Base-by-base conservation (phyloP, 179 eudicot genomes). In the Silene noctiflora region DNA sequence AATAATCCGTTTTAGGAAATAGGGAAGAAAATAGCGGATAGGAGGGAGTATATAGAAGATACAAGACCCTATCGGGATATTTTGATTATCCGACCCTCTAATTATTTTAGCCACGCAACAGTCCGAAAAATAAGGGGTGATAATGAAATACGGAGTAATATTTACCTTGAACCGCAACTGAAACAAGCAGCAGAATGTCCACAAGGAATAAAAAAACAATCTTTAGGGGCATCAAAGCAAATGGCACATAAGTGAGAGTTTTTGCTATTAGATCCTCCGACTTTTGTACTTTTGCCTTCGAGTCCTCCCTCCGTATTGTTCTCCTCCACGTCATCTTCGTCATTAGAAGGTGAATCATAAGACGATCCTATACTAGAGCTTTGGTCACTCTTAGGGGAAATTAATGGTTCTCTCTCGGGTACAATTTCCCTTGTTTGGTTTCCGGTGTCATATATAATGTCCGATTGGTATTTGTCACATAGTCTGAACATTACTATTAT, bases 151-250 rank as follows among this genome's bases (percentile, higher is more conserved):
- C 53, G 14, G 7, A 33, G 7, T 33, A 31, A 17, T 25, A 78
- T 75, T 81, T 77, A 80, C 97, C 96, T 92, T 83, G 86, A 78
- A 70, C 92, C 97, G 74, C 98, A 94, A 70, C 80, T 83, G 87
- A 85, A 92, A 82, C 98, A 94, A 72, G 98, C 83, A 76, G 91
- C 96, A 72, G 89, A 89, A 77, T 92, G 98, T 10, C 98, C 98
- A 69, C 97, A 94, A 35, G 98, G 98, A 51, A 94, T 85, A 80
- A 92, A 94, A 86, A 94, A 94, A 79, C 91, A 83, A 77, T 94
- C 94, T 71, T 89, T 87, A 12, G 91, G 92, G 73, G 91, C 87
- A 87, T 89, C 94, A 79, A 88, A 92, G 78, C 97, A 94, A 71
- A 94, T 86, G 9, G 87, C 91, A 84, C 98, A 92, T 65, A 86